phyloP scores from a whole-genome alignment of 345 rosid species.

The Jatropha curcas region DNA sequence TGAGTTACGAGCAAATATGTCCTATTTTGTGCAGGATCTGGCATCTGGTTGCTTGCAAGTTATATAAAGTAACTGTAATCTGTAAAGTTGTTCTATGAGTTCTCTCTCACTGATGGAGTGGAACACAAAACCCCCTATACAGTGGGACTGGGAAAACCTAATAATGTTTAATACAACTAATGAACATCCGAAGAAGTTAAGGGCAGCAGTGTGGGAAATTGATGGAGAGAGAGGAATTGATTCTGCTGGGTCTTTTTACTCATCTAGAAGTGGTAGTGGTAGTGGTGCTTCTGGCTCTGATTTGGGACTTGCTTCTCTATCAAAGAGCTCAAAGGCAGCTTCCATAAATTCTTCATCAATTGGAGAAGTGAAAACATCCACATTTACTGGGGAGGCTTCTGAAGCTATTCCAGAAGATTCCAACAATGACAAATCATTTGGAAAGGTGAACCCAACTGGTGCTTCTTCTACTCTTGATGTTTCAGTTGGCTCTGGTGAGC shows the following conservation, averaged over 20 bases:
- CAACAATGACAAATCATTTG: slow-evolving; percentile 39
- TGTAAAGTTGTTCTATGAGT: slow-evolving; percentile 36
- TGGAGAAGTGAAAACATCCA: slow-evolving; percentile 49
- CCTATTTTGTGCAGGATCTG: slow-evolving; percentile 33
- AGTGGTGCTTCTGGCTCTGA: slow-evolving; percentile 65
- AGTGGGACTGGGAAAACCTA: slow-evolving; percentile 85
- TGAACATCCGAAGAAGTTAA: slow-evolving; percentile 54
- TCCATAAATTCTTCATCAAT: slow-evolving; percentile 64
- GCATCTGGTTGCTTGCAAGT: slow-evolving; percentile 5
- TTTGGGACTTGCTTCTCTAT: slow-evolving; percentile 60
- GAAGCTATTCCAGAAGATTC: slow-evolving; percentile 45
- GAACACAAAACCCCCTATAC: slow-evolving; percentile 63
- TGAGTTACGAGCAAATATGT: background rate
- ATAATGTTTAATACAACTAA: slow-evolving; percentile 53
- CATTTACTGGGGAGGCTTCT: slow-evolving; percentile 42
- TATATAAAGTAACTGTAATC: slow-evolving; percentile 5
- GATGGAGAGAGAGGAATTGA: slow-evolving; percentile 64
- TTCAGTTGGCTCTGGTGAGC: slow-evolving; percentile 71
- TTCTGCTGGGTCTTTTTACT: slow-evolving; percentile 58
- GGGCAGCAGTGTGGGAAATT: slow-evolving; percentile 56
- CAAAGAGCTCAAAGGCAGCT: slow-evolving; percentile 68
- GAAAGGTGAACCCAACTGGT: slow-evolving; percentile 26
- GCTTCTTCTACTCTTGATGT: slow-evolving; percentile 53
- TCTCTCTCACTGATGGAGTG: slow-evolving; percentile 70
- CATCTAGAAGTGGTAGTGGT: slow-evolving; percentile 50